Evolutionary conservation across 2,329 filamentous ascomycete species (phyloP).

Genomic region (Monosporascus sp.): DNA sequence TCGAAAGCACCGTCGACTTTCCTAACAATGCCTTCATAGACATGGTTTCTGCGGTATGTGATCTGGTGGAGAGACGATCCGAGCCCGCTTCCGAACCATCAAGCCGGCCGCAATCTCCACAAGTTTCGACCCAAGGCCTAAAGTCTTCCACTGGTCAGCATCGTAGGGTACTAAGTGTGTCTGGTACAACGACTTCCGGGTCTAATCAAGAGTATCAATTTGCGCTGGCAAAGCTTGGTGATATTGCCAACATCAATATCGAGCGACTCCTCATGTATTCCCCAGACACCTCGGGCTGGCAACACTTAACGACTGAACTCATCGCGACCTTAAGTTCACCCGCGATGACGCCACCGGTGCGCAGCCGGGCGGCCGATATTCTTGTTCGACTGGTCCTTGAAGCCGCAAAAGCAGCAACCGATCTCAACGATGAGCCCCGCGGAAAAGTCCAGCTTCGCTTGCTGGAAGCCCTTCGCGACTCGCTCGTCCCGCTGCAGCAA

Average conservation of each 20-base stretch:
- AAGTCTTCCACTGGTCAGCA: constrained; percentile 30
- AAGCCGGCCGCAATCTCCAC: constrained; percentile 32
- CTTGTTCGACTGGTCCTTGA: constrained; percentile 55
- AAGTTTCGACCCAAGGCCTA: constrained; percentile 23
- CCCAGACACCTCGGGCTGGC: constrained; percentile 71
- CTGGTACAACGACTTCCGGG: constrained; percentile 37
- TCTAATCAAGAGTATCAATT: constrained; percentile 60
- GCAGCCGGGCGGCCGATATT: constrained; percentile 59
- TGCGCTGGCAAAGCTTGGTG: constrained; percentile 68
- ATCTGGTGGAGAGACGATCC: constrained; percentile 51
- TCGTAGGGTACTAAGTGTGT: constrained; percentile 43
- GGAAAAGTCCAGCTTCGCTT: constrained; percentile 67
- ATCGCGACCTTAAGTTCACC: constrained; percentile 45
- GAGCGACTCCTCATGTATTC: constrained; percentile 65
- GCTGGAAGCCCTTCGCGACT: constrained; percentile 59
- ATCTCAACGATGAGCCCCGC: constrained; percentile 44
- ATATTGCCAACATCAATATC: constrained; percentile 69
- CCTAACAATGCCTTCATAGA: constrained; percentile 76
- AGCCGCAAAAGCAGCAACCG: constrained; percentile 50
- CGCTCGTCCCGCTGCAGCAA: constrained; percentile 54
- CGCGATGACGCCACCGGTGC: constrained; percentile 44
- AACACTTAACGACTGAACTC: constrained; percentile 53
- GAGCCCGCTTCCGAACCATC: constrained; percentile 23
- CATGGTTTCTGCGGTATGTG: constrained; percentile 70
- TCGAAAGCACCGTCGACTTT: constrained; percentile 90